phyloP scores from a whole-genome alignment of 768 basidiomycete species.

The Collybia nuda region DNA sequence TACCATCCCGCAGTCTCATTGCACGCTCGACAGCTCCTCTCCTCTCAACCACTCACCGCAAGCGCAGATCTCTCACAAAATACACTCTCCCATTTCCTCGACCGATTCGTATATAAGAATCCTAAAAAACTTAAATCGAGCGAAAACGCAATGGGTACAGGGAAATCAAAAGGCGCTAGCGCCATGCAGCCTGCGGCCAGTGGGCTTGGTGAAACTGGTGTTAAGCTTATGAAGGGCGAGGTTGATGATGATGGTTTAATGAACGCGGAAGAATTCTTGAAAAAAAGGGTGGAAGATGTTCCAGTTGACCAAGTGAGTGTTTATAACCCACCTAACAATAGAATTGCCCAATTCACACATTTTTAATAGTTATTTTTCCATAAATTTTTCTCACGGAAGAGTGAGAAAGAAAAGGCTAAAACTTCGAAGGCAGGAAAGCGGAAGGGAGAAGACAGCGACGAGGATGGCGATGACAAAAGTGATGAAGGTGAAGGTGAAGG shows the following conservation, averaged over 20 bases:
- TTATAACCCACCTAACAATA: neutral
- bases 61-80: constrained; percentile 89
- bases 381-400: constrained; percentile 79
- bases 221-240: constrained; percentile 71
- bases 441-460: constrained; percentile 36
- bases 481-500: constrained; percentile 40
- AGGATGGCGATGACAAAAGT: constrained; percentile 33
- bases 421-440: constrained; percentile 35
- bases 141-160: constrained; percentile 23
- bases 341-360: neutral
- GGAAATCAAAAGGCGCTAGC: constrained; percentile 69
- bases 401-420: constrained; percentile 51
- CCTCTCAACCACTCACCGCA: constrained; percentile 71
- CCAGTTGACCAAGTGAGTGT: constrained; percentile 80
- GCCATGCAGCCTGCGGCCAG: constrained; percentile 95
- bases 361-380: constrained; percentile 79
- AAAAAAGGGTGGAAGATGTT: constrained; percentile 64
- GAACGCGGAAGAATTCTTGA: constrained; percentile 78
- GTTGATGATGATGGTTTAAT: constrained; percentile 45
- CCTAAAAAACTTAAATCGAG: constrained; percentile 63
- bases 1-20: constrained; percentile 90
- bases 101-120: constrained; percentile 96
- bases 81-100: constrained; percentile 92
- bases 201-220: constrained; percentile 57
- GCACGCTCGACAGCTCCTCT: constrained; percentile 81